phyloP scores from a whole-genome alignment of 2,329 filamentous ascomycete species.

The Cyclaneusma minus region DNA sequence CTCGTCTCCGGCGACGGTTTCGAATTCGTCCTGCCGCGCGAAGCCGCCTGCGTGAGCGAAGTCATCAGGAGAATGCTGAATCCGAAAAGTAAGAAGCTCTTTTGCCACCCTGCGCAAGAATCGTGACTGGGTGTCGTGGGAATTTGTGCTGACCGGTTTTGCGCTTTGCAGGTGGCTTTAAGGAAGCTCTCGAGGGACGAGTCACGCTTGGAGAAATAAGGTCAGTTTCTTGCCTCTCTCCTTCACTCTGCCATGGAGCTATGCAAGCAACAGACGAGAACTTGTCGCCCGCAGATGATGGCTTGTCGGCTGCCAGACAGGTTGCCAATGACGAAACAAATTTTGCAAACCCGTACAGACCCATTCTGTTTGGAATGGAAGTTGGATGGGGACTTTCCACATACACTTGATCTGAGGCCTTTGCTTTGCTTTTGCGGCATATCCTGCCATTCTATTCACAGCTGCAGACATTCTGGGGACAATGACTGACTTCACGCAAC shows the following conservation, averaged over 20 bases:
- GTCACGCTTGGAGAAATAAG: slow-evolving; percentile 60
- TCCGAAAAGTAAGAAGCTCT: slow-evolving; percentile 36
- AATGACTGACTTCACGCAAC: slow-evolving; percentile 11
- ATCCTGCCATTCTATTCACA: slow-evolving; percentile 1
- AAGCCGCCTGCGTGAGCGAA: slow-evolving; percentile 53
- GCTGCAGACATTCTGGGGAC: slow-evolving; percentile 2
- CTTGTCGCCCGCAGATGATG: no score
- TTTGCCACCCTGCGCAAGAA: not conserved
- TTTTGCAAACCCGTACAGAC: slow-evolving; percentile 17
- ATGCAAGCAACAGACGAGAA: no score
- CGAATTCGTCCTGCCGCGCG: slow-evolving; percentile 60
- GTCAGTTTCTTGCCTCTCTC: slow-evolving; percentile 30
- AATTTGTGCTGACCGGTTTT: slow-evolving; percentile 1
- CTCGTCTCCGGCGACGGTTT: slow-evolving; percentile 62
- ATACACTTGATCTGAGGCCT: slow-evolving; percentile 52
- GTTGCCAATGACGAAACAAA: slow-evolving; percentile 17
- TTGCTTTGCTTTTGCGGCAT: slow-evolving; percentile 5
- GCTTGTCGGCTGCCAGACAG: not conserved
- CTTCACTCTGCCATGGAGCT: slow-evolving; percentile 1
- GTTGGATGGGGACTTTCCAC: slow-evolving; percentile 23
- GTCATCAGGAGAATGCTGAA: slow-evolving; percentile 65
- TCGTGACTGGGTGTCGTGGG: not conserved
- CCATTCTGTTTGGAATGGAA: slow-evolving; percentile 13
- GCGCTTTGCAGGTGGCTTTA: slow-evolving; percentile 37
- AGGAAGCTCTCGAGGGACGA: slow-evolving; percentile 46